Percentiles rank a stretch among this genome's conserved stretches.
Conservation (phyloP, 2,329 filamentous ascomycete genomes). For the Onygenales sp. region DNA sequence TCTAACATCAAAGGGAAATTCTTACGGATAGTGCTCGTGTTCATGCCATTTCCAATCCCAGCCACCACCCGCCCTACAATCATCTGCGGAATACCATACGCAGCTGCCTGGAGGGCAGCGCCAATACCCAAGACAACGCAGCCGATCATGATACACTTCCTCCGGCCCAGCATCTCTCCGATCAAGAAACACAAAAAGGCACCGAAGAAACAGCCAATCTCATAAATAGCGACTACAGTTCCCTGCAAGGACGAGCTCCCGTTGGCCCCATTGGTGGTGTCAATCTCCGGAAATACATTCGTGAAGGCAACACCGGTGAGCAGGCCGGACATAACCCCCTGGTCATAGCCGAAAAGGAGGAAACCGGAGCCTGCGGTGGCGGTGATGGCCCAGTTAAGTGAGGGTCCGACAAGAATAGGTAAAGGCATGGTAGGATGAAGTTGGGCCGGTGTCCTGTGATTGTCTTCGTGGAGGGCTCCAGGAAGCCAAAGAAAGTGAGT, state of each 20-base stretch:
- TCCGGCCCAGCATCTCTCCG: constrained; percentile 41
- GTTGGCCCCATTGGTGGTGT: constrained; percentile 19
- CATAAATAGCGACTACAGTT: constrained; percentile 39
- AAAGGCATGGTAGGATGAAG: no score
- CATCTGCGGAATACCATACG: constrained; percentile 25
- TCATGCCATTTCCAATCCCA: constrained; percentile 41
- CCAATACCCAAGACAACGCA: constrained; percentile 21
- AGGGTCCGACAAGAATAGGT: constrained; percentile 15
- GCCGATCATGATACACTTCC: constrained; percentile 39
- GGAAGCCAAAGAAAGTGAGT: no score
- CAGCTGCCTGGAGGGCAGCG: constrained; percentile 19
- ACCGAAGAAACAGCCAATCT: constrained; percentile 48
- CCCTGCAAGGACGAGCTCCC: constrained; percentile 38
- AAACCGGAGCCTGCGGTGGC: constrained; percentile 34
- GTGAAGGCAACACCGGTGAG: constrained; percentile 21
- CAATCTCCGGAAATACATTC: constrained; percentile 19
- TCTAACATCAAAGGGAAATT: constrained; percentile 5
- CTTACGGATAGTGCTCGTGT: constrained; percentile 29
- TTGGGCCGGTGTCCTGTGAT: no score
- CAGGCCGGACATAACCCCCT: constrained; percentile 30
- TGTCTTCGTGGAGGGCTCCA: no score
- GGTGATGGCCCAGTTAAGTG: constrained; percentile 35
- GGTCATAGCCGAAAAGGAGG: constrained; percentile 29
- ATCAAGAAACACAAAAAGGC: constrained; percentile 33
- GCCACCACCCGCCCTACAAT: constrained; percentile 41